Conservation (phyloP, 371 early-diverging fungal genomes). For the Lichtheimia corymbifera region DNA sequence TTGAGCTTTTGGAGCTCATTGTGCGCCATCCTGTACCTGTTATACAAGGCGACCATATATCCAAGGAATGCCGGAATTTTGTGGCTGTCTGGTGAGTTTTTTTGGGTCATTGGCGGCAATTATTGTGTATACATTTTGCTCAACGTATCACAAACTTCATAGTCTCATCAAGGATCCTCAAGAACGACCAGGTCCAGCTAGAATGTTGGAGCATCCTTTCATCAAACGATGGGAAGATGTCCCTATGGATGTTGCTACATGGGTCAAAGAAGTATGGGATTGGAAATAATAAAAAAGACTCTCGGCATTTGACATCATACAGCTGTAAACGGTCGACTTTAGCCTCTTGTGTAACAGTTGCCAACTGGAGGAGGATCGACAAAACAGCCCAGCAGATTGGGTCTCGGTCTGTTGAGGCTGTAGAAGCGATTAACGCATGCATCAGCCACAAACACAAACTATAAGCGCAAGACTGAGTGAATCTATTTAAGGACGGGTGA, state of each 20-base stretch:
- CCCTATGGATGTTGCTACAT: constrained; percentile 47
- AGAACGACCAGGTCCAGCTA: constrained; percentile 75
- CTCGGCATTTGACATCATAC: background rate
- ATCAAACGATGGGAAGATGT: constrained; percentile 54
- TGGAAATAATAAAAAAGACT: constrained; percentile 25
- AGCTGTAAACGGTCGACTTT: too few species aligned
- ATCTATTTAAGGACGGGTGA: too few species aligned
- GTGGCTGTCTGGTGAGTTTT: constrained; percentile 64
- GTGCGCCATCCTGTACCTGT: constrained; percentile 85
- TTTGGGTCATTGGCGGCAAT: constrained; percentile 29
- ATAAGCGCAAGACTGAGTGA: too few species aligned
- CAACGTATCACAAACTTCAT: constrained; percentile 5
- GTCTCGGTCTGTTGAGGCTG: too few species aligned
- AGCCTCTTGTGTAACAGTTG: too few species aligned
- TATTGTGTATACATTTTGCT: constrained; percentile 32
- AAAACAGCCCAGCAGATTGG: too few species aligned
- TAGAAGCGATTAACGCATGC: too few species aligned
- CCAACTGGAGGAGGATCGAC: background rate
- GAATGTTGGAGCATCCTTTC: constrained; percentile 71
- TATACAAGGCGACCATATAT: constrained; percentile 58
- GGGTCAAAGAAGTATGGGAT: constrained; percentile 62
- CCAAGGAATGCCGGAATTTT: constrained; percentile 75
- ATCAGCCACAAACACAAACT: too few species aligned
- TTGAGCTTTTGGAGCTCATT: constrained; percentile 90
- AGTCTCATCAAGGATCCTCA: constrained; percentile 81